Conservation (phyloP, 2,329 filamentous ascomycete species). For the Myriosclerotinia scirpicola region DNA sequence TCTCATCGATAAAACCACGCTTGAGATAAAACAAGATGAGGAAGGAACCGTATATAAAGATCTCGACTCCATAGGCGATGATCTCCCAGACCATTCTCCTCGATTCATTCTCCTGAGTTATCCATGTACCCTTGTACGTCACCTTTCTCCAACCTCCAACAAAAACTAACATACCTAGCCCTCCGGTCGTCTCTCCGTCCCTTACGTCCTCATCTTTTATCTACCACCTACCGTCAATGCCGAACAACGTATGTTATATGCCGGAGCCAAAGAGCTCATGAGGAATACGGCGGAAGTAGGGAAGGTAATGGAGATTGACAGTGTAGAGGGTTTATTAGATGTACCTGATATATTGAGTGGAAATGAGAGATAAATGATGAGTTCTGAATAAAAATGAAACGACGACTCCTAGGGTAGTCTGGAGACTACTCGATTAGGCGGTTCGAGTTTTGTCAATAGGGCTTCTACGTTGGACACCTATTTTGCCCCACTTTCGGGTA, state of each 20-base stretch:
- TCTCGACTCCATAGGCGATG: constrained; percentile 78
- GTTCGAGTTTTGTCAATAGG: neutral
- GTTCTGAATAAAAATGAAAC: neutral
- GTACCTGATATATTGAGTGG: constrained; percentile 65
- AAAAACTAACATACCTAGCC: constrained; percentile 50
- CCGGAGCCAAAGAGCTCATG: constrained; percentile 94
- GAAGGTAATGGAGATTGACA: constrained; percentile 80
- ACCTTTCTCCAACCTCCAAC: neutral
- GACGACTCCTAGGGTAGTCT: neutral
- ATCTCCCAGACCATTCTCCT: constrained; percentile 88
- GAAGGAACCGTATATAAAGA: constrained; percentile 75
- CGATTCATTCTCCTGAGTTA: constrained; percentile 90
- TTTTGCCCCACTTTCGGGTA: neutral
- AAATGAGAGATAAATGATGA: constrained; percentile 14
- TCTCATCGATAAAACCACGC: constrained; percentile 82
- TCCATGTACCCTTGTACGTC: constrained; percentile 75
- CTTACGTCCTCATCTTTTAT: constrained; percentile 94
- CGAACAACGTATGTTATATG: constrained; percentile 89
- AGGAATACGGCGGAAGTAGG: constrained; percentile 89
- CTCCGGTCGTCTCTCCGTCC: constrained; percentile 81
- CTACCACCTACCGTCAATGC: constrained; percentile 88
- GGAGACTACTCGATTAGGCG: neutral
- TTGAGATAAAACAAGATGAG: constrained; percentile 85
- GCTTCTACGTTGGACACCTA: neutral
- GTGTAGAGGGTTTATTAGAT: constrained; percentile 76